Base-by-base conservation (phyloP, 2,329 filamentous ascomycete genomes). In the Achaetomium macrosporum region DNA sequence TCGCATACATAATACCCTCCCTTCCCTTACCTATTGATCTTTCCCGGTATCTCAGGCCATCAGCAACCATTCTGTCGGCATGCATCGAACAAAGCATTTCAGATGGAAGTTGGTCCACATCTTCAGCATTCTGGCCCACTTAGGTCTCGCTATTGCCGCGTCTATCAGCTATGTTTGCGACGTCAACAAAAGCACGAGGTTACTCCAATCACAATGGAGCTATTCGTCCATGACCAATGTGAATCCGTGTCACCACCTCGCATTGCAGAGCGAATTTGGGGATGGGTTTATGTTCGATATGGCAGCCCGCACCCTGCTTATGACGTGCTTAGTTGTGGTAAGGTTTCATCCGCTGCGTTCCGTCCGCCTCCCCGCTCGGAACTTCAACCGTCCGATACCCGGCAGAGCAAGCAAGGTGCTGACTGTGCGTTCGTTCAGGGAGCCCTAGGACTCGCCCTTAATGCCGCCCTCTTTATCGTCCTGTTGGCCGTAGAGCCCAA, bases 81-180 rank as follows among this genome's bases (percentile, higher is more conserved):
- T 50, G 46, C 42, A 48, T 13, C 42, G 53, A 45, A 59, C 59
- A n/a, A 60, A 50, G 13, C 42, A 62, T 42, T 58, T 50, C n/a
- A 31, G 54, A 47, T 62, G 60, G 60, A 62, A 60, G 54, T 17
- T 57, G 29, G 51, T 53, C 30, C 60, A 62, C 39, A 33, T 58
- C 15, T 51, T 53, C 11, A 50, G 43, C 30, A 61, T 61, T 30
- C 47, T 61, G 5, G 54, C 48, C 30, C 59, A 62, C 19, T 51
- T 62, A 13, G 56, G 56, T 6, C 58, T 62, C 43, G 37, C 55
- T 10, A 51, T 55, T 20, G 55, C 53, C 8, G 56, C 51, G 16
- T 43, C 54, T n/a, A 42, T 57, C 17, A 39, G 55, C 20, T 60
- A 56, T 33, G 33, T 59, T 17, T 58, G 58, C 47, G 56, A 60